Evolutionary conservation across 2,329 filamentous ascomycete genomes (phyloP).

Genomic region (Cytospora chrysosperma): DNA sequence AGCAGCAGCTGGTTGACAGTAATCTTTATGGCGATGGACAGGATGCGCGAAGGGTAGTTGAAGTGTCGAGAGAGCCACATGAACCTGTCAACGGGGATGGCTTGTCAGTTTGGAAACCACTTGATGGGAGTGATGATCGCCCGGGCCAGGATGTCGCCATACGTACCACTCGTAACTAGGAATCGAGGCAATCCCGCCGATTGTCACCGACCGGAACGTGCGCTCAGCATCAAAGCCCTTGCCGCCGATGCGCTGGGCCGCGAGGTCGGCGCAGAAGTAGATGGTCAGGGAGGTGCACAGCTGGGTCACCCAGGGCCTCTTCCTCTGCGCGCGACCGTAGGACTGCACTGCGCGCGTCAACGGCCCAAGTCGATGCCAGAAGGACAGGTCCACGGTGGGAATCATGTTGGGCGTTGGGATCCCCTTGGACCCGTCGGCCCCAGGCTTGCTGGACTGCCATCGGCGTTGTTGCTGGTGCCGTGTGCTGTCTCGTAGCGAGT

Average conservation of each 20-base stretch:
- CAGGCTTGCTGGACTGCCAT: conserved; percentile 29
- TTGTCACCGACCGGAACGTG: conserved; percentile 69
- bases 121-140: too few relatives aligned
- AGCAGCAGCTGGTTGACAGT: conserved; percentile 76
- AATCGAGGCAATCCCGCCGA: conserved; percentile 71
- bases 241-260: conserved; percentile 67
- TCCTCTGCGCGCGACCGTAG: conserved; percentile 70
- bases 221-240: conserved; percentile 66
- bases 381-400: conserved; percentile 36
- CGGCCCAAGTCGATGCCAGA: conserved; percentile 60
- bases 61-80: conserved; percentile 77
- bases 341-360: conserved; percentile 52
- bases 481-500: conserved; percentile 25
- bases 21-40: conserved; percentile 76
- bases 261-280: conserved; percentile 75
- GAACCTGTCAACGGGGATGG: conserved; percentile 59
- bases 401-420: conserved; percentile 46
- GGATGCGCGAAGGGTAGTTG: conserved; percentile 73
- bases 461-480: conserved; percentile 32
- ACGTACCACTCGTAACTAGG: conserved; percentile 79
- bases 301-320: conserved; percentile 77
- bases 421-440: conserved; percentile 24
- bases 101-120: too few relatives aligned
- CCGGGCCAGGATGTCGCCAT: background rate
- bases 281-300: conserved; percentile 72